phyloP scores from a whole-genome alignment of 768 basidiomycete species.

The Termitomyces sp. region DNA sequence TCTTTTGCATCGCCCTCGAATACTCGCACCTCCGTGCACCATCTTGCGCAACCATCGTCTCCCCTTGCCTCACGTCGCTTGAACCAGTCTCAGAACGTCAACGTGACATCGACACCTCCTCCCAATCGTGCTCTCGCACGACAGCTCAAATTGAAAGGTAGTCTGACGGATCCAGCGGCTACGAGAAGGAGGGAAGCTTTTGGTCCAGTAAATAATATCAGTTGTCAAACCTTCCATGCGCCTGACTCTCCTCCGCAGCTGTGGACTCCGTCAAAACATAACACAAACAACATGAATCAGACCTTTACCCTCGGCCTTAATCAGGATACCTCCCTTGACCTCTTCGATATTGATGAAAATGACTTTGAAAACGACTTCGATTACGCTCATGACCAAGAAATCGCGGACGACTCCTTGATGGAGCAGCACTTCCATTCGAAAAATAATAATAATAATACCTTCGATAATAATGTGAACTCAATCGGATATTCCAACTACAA shows the following conservation, averaged over 20 bases:
- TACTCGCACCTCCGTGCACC: conserved; percentile 22
- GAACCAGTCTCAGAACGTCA: conserved; percentile 29
- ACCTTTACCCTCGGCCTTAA: conserved; percentile 33
- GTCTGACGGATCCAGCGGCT: conserved; percentile 69
- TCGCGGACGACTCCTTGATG: conserved; percentile 34
- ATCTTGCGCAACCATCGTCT: conserved; percentile 26
- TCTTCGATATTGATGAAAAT: conserved; percentile 77
- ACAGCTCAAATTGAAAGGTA: conserved; percentile 64
- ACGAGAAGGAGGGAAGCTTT: conserved; percentile 43
- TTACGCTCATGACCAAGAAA: conserved; percentile 29
- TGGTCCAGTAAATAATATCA: conserved; percentile 29
- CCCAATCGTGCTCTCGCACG: conserved; percentile 53
- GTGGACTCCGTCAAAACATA: conserved; percentile 26
- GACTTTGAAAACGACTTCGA: conserved; percentile 52
- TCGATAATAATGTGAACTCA: conserved; percentile 21
- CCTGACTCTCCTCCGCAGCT: conserved; percentile 22
- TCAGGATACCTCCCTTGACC: conserved; percentile 46
- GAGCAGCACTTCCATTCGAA: conserved; percentile 28
- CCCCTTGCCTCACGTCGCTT: conserved; percentile 33
- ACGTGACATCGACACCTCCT: conserved; percentile 60
- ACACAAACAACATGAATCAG: conserved; percentile 20
- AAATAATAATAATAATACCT: conserved; percentile 24
- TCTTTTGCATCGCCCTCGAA: conserved; percentile 35
- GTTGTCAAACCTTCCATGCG: conserved; percentile 25
- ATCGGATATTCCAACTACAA: conserved; percentile 35